Evolutionary conservation across 192 early-diverging fungal species (phyloP), one percentile per base, ranked within the genome.

Genomic region (Funneliformis mosseae): DNA sequence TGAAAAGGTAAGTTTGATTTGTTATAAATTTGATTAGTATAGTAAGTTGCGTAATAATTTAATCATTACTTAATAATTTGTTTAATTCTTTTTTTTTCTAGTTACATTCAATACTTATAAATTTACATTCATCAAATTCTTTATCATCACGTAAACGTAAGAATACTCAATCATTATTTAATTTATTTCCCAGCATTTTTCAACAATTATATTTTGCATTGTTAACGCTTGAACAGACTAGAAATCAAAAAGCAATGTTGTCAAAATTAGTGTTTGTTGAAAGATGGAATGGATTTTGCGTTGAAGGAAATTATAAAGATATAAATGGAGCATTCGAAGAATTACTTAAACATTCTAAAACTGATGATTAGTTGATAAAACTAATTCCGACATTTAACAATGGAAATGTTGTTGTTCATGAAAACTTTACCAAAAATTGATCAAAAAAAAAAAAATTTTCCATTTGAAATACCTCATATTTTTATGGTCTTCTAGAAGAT

Each of bases 121-220:
- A 41, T 28, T 7, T 46, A 48, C 74, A 46, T 14, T 66, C 43
- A n/a, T 71, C 79, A 28, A 42, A 38, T 46, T 78, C 80, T 33
- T 60, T 77, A 68, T 81, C 80, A 18, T 81, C 80, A 42, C 80
- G 80, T 45, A 81, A 81, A 68, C 74, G 80, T 25, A 81, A 81
- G 23, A 81, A 74, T 41, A 33, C 45, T 1, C 73, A 81, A 48
- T n/a, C 42, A 28, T 50, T 81, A n/a, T 81, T 67, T 69, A 41
- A n/a, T 33, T 62, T 81, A 64, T 50, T 81, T 48, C 74, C 80
- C 14, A 60, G 38, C 14, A 63, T 76, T 5, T 23, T 81, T 14
- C 43, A 41, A 41, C 74, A 76, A 63, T 25, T 74, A 50, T 74
- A 28, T 25, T 63, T 46, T 66, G 48, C 74, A 23, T 68, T 78